Evolutionary conservation across 305 asterid genomes (phyloP), one percentile per base, ranked within the genome.

Genomic region (Nicotiana rustica): DNA sequence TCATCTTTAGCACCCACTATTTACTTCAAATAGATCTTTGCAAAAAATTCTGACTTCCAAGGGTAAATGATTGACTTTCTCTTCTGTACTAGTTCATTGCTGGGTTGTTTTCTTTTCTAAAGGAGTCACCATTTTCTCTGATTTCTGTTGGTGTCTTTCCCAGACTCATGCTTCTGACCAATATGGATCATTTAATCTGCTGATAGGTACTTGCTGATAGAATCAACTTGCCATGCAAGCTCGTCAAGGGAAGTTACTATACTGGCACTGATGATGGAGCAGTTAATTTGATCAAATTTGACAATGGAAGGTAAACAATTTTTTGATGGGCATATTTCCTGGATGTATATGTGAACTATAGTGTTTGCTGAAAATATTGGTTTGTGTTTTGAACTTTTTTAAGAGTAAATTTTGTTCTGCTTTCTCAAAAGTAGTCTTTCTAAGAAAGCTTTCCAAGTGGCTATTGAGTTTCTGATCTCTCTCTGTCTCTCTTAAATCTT

Each of bases 241-340:
- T 96, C 73, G 98, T 96, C 68, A 96, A 94, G 85, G 99, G 99
- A 82, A 96, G 98, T 85, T 93, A 96, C 84, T 95, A 92, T 87
- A 96, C 98, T 77, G 98, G 98, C 85, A 92, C 98, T 25, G 99
- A 96, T 87, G 98, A 96, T 81, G 99, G 98, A 88, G 99, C 98
- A 86, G 97, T 96, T 81, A 93, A 91, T 88, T 88, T 96, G 91
- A 92, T 96, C 83, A 96, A 91, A 91, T 86, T 96, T 89, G 98
- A 92, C 83, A 89, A 90, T 77, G 98, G 97, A 86, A 92, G 99
- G 99, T 95, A 92, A 56, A 33, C n/a, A 41, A 47, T 66, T n/a
- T 67, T 55, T 31, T 76, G 49, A 44, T 76, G 65, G 80, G 47
- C 60, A 44, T 79, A 10, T 80, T 41, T 65, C 18, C 49, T 29